phyloP scores from a whole-genome alignment of 2,329 filamentous ascomycete species.

The Cladosporium oxysporum region DNA sequence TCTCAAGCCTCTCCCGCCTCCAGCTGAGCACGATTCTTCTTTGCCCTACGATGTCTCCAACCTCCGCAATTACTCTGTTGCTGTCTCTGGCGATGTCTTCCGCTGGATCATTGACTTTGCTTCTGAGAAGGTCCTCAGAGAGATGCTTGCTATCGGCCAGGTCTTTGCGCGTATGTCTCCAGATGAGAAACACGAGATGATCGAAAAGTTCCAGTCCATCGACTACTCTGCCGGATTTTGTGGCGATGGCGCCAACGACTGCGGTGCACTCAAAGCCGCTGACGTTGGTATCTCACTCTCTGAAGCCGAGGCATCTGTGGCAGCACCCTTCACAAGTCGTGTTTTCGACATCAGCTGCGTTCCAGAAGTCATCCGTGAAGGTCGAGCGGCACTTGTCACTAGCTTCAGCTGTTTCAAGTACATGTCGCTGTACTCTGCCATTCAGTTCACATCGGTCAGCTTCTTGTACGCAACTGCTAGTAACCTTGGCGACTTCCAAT shows the following conservation, averaged over 20 bases:
- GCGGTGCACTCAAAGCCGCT: slow-evolving; percentile 91
- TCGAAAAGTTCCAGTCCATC: slow-evolving; percentile 94
- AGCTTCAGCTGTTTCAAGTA: slow-evolving; percentile 99
- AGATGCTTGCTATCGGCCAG: slow-evolving; percentile 89
- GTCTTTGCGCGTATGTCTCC: slow-evolving; percentile 98
- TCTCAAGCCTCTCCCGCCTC: slow-evolving; percentile 73
- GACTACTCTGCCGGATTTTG: slow-evolving; percentile 96
- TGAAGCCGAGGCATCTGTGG: slow-evolving; percentile 95
- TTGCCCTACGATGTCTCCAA: slow-evolving; percentile 82
- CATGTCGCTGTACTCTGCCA: slow-evolving; percentile 99
- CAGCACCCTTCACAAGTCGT: slow-evolving; percentile 94
- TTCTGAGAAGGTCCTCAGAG: slow-evolving; percentile 71
- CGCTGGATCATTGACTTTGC: slow-evolving; percentile 95
- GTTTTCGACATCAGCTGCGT: slow-evolving; percentile 97
- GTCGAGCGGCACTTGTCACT: slow-evolving; percentile 91
- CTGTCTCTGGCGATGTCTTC: slow-evolving; percentile 90
- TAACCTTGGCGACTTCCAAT: slow-evolving; percentile 97
- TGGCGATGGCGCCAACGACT: slow-evolving; percentile 96
- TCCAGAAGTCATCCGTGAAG: slow-evolving; percentile 87
- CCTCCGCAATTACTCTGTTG: slow-evolving; percentile 81
- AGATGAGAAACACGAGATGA: slow-evolving; percentile 95
- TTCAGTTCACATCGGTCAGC: slow-evolving; percentile 96
- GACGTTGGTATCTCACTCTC: slow-evolving; percentile 97
- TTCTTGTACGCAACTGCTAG: slow-evolving; percentile 93
- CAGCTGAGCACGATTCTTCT: slow-evolving; percentile 74